phyloP scores from a whole-genome alignment of 768 basidiomycete genomes.

The Vararia minispora region DNA sequence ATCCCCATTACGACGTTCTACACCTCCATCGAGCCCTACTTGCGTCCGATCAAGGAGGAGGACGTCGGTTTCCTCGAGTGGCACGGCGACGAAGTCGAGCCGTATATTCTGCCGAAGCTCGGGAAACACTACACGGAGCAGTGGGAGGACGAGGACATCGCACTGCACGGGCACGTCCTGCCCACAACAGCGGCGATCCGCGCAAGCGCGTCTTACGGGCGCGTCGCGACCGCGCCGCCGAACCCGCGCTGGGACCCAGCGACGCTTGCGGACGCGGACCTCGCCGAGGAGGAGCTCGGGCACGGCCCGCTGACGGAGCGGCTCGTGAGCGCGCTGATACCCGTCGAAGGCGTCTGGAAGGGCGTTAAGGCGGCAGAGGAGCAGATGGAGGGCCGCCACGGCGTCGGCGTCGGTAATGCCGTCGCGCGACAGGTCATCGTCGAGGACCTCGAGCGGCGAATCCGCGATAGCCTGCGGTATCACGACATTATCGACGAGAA shows the following conservation, averaged over 20 bases:
- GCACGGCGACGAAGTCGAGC: conserved; percentile 82
- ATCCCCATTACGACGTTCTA: conserved; percentile 70
- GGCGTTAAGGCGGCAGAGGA: conserved; percentile 79
- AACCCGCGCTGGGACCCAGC: conserved; percentile 76
- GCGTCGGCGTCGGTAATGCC: conserved; percentile 62
- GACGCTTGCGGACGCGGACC: conserved; percentile 60
- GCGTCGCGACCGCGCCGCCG: conserved; percentile 32
- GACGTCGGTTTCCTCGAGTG: conserved; percentile 91
- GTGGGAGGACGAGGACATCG: conserved; percentile 88
- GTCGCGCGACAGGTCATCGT: conserved; percentile 74
- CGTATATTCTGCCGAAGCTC: conserved; percentile 76
- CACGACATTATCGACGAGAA: conserved; percentile 59
- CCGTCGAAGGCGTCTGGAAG: conserved; percentile 64
- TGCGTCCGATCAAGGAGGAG: conserved; percentile 86
- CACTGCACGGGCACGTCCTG: conserved; percentile 31
- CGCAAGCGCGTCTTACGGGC: conserved; percentile 20
- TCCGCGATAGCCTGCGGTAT: conserved; percentile 67
- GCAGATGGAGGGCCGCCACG: conserved; percentile 75
- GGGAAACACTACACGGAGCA: conserved; percentile 82
- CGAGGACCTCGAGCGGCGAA: conserved; percentile 64
- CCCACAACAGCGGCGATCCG: conserved; percentile 30
- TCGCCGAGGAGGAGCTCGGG: conserved; percentile 64
- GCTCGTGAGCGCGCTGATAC: conserved; percentile 61
- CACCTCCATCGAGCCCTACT: conserved; percentile 79
- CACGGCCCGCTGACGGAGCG: conserved; percentile 86